phyloP scores from a whole-genome alignment of 2,329 filamentous ascomycete genomes.

The Colletotrichum sp. region DNA sequence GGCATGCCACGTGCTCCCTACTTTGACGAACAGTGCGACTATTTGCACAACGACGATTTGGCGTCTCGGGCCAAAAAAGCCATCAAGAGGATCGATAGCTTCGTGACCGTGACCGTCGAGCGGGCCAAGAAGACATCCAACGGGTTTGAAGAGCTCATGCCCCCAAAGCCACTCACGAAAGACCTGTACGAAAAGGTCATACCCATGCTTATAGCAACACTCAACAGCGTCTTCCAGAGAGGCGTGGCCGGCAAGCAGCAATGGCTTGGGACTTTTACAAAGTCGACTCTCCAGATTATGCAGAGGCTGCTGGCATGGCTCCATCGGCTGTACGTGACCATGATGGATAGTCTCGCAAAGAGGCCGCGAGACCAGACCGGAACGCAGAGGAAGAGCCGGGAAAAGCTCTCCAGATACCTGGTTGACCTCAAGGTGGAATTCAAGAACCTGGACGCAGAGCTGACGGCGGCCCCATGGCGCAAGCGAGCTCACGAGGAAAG shows the following conservation, averaged over 20 bases:
- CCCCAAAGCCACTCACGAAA: neutral
- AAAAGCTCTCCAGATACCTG: neutral
- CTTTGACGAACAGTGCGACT: neutral
- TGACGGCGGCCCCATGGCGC: neutral
- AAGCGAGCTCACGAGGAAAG: neutral
- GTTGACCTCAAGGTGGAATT: neutral
- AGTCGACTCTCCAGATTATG: constrained; percentile 13
- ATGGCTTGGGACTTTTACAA: constrained; percentile 2
- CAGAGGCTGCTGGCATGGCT: constrained; percentile 1
- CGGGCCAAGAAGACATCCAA: neutral
- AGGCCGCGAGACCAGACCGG: neutral
- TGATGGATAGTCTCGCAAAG: neutral
- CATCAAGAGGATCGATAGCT: neutral
- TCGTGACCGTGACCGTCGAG: neutral
- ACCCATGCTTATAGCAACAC: neutral
- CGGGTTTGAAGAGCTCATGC: neutral
- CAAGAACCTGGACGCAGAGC: neutral
- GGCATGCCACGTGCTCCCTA: neutral
- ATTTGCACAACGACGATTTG: neutral
- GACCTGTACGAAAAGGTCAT: neutral
- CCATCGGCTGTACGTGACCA: neutral
- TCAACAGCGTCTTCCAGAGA: neutral
- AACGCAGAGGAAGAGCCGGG: neutral
- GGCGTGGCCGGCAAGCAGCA: neutral
- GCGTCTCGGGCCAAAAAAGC: neutral